Conservation (phyloP, 2,329 filamentous ascomycete species). For the Xylaria sp. region DNA sequence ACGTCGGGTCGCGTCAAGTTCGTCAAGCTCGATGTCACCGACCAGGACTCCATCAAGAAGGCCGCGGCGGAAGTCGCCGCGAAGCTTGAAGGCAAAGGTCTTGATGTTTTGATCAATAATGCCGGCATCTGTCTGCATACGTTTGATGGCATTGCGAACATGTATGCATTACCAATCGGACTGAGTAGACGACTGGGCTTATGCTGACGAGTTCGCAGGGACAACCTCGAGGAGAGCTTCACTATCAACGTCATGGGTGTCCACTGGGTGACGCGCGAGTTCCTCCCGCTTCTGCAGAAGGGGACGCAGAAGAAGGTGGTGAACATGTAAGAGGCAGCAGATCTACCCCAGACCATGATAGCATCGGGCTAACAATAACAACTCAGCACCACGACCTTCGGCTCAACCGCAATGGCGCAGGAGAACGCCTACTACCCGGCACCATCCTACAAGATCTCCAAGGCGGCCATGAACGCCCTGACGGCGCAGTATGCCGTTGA, state of each 20-base stretch:
- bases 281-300: slow-evolving; percentile 36
- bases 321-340: slow-evolving; percentile 34
- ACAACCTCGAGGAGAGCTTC: slow-evolving; percentile 29
- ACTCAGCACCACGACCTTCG: slow-evolving; percentile 22
- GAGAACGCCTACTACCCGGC: slow-evolving; percentile 30
- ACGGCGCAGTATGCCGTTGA: slow-evolving; percentile 40
- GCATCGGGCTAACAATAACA: neutral
- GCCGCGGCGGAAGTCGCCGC: slow-evolving; percentile 33
- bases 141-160: neutral
- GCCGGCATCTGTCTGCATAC: slow-evolving; percentile 2
- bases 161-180: neutral
- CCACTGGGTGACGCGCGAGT: slow-evolving; percentile 36
- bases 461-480: slow-evolving; percentile 44
- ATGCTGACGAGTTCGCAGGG: slow-evolving; percentile 10
- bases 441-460: slow-evolving; percentile 34
- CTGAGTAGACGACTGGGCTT: neutral
- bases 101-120: slow-evolving; percentile 45
- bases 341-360: neutral
- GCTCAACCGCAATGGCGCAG: slow-evolving; percentile 19
- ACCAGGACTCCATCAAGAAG: slow-evolving; percentile 31
- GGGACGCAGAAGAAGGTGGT: slow-evolving; percentile 39
- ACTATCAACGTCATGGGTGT: slow-evolving; percentile 28
- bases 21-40: slow-evolving; percentile 37
- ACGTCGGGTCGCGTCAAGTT: slow-evolving; percentile 32
- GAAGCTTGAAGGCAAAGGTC: slow-evolving; percentile 34